Conservation (phyloP, 2,329 filamentous ascomycete genomes). For the Aureobasidium subglaciale region DNA sequence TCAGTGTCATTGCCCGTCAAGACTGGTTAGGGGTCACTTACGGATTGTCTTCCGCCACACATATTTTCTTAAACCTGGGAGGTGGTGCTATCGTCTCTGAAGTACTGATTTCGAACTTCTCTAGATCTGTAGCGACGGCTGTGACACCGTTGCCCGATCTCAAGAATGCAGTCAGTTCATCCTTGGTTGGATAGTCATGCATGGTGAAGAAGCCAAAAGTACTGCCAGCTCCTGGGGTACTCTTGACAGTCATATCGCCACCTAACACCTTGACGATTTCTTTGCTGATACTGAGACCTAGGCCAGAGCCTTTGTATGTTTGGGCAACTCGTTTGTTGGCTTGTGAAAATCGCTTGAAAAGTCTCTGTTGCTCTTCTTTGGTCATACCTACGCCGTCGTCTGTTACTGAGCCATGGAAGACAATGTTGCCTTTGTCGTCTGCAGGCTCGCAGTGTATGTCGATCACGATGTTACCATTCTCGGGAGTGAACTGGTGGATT, state of each 20-base stretch:
- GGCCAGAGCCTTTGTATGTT: slow-evolving; percentile 13
- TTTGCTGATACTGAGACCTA: slow-evolving; percentile 16
- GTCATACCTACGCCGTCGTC: slow-evolving; percentile 17
- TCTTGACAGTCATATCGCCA: slow-evolving; percentile 15
- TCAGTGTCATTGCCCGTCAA: background rate
- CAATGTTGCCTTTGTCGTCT: background rate
- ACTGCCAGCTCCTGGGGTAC: slow-evolving; percentile 14
- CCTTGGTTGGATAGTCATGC: slow-evolving; percentile 7
- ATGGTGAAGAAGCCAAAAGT: slow-evolving; percentile 14
- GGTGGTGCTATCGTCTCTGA: background rate
- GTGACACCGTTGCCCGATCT: background rate
- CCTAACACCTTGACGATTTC: slow-evolving; percentile 13
- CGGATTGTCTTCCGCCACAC: slow-evolving; percentile 16
- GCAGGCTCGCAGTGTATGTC: background rate
- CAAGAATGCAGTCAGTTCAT: slow-evolving; percentile 3
- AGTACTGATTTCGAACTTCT: background rate
- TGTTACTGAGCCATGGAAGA: slow-evolving; percentile 10
- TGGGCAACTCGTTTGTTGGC: slow-evolving; percentile 16
- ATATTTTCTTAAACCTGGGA: slow-evolving; percentile 9
- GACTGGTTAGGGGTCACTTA: background rate
- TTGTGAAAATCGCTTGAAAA: slow-evolving; percentile 16
- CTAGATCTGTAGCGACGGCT: background rate
- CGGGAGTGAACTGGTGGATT: slow-evolving; percentile 6
- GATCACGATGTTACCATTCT: slow-evolving; percentile 12
- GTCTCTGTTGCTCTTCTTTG: slow-evolving; percentile 10